Base-by-base conservation (phyloP, 768 basidiomycete genomes). In the Termitomyces sp. region DNA sequence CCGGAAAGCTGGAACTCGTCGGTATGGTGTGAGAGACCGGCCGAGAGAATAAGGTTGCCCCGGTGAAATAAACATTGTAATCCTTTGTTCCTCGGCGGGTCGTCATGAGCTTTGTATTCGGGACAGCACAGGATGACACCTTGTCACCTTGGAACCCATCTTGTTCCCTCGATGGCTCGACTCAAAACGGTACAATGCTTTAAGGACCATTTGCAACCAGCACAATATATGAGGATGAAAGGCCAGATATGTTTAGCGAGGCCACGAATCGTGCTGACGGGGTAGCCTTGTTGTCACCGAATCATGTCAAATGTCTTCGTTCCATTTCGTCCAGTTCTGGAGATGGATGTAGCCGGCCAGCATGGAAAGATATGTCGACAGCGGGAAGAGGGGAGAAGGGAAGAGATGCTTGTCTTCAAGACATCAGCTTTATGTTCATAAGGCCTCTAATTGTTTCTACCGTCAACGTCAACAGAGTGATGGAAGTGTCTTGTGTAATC, bases 381-480 rank as follows among this genome's bases (percentile, higher is more conserved):
- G 50, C 44, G 59, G 61, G 65, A 66, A 61, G 61, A 63, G 59
- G 27, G 27, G 27, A 27, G 27, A 27, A n/a, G 27, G 54, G 60
- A 56, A 30, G 31, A 48, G 50, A 48, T 33, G 37, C 15, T 30
- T 16, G 33, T 27, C 44, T 42, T n/a, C 18, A 42, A 57, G 41
- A 56, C 11, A 20, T 27, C 44, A 61, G 60, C 61, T 64, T 66
- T 72, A 65, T 66, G 65, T 66, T 64, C 61, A 59, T 57, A 53
- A 54, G 4, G 34, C 45, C 64, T 60, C 63, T 65, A 65, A 65
- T 71, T 67, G 68, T 68, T 67, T 67, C 66, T 69, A 72, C 70
- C 72, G 70, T 73, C 67, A 34, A 52, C 18, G 41, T n/a, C n/a
- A n/a, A n/a, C n/a, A n/a, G n/a, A 36, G 13, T 37, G 33, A 33